Evolutionary conservation across 2,329 filamentous ascomycete genomes (phyloP), one percentile per base, ranked within the genome.

Genomic region (Zymoseptoria ardabiliae): DNA sequence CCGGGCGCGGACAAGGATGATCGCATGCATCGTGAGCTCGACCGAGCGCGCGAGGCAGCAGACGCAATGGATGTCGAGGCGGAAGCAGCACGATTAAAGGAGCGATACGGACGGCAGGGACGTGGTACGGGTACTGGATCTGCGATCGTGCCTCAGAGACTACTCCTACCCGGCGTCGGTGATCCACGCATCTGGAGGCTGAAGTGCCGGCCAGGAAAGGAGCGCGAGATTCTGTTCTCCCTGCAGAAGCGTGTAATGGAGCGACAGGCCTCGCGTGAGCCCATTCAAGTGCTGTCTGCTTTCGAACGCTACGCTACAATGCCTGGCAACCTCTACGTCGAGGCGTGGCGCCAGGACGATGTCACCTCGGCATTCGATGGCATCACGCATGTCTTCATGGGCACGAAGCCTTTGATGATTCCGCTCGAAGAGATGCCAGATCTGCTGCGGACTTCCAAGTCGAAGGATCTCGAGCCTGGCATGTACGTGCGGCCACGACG

Each of bases 401-500:
- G 91, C 58, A 88, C 85, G 25, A 94, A 91, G 75, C 87, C 94
- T 77, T 84, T 92, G 51, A 79, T 97, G 55, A 91, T 99, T 50
- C 90, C 94, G 54, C 91, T 97, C 69, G 96, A 96, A 74, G 94
- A 99, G 75, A 96, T 97, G 87, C 93, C 94, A 1, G 94, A 97
- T 75, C 82, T 99, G n/a, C 81, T 99, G 19, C 86, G 91, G 55
- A 90, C 96, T 25, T 87, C 85, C 61, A 96, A 96, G 77, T 93
- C 89, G 2, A 89, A 91, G 53, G 86, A 86, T 23, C 79, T 99
- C 35, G 86, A 94, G 67, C 89, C 88, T 9, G 93, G 93, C 64
- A 91, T 91, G 45, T 99, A 94, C 83, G 93, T 97, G 55, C 90
- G 94, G 64, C 64, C 61, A 30, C 87, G 86, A 72, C 85, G 90